phyloP scores from a whole-genome alignment of 2,329 filamentous ascomycete species.

The Berkeleyomyces rouxiae region DNA sequence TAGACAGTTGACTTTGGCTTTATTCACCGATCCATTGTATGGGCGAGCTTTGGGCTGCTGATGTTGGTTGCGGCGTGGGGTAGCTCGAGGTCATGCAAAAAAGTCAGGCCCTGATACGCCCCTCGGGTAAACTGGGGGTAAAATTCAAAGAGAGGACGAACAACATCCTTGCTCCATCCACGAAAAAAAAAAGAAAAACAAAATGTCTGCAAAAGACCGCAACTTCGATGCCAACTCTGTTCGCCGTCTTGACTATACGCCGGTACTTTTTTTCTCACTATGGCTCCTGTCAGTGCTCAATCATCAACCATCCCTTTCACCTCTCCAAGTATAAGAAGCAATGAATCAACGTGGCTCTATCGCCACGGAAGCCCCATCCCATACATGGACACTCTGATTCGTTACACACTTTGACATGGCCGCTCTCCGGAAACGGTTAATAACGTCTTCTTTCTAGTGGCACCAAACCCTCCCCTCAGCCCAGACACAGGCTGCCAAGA shows the following conservation, averaged over 20 bases:
- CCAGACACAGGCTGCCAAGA: conserved; percentile 48
- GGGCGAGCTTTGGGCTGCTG: too few species aligned
- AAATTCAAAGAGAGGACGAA: neutral
- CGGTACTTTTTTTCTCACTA: neutral
- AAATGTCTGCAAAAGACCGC: neutral
- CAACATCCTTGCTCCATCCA: neutral
- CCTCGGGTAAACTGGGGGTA: neutral
- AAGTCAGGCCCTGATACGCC: neutral
- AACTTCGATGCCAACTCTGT: neutral
- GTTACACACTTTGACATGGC: too few species aligned
- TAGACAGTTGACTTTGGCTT: too few species aligned
- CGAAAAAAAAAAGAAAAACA: neutral
- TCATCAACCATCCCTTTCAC: neutral
- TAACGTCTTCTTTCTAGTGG: conserved; percentile 23
- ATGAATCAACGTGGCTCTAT: too few species aligned
- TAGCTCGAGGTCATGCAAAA: neutral
- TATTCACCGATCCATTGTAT: too few species aligned
- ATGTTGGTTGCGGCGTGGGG: too few species aligned
- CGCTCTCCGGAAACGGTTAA: neutral
- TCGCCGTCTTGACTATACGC: too few species aligned
- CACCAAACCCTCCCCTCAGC: conserved; percentile 41
- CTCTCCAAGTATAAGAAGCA: too few species aligned
- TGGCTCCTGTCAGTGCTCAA: conserved; percentile 5
- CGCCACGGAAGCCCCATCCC: too few species aligned
- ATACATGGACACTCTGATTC: too few species aligned